These are phyloP conservation scores for Syzygium jambos DNA, from an alignment of 345 rosid genomes.

Conservation along the genomic window DNA sequence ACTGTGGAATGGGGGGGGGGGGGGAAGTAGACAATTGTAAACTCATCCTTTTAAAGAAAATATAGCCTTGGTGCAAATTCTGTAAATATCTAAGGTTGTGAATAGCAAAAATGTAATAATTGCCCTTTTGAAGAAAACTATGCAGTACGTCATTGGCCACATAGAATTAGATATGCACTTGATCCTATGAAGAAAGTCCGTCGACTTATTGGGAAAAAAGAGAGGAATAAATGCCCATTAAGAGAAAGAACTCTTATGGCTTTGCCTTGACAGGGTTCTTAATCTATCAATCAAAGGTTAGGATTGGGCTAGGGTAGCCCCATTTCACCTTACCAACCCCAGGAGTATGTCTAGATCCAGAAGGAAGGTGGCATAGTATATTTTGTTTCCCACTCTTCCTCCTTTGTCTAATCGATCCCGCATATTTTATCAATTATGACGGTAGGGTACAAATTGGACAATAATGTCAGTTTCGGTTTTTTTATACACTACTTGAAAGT, in stretches of 20 bases:
- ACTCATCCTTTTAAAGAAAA: neutral
- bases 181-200: neutral
- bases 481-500: neutral
- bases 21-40: neutral
- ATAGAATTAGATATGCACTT: neutral
- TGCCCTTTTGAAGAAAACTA: neutral
- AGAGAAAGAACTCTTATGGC: neutral
- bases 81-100: neutral
- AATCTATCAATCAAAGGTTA: neutral
- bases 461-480: neutral
- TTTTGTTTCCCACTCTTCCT: neutral
- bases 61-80: neutral
- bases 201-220: neutral
- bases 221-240: neutral
- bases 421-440: neutral
- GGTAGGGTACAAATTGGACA: neutral
- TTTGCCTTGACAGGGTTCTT: neutral
- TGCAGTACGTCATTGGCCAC: neutral
- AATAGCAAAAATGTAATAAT: neutral
- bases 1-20: neutral
- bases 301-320: neutral
- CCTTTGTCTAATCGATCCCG: neutral
- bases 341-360: neutral
- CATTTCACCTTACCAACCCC: neutral
- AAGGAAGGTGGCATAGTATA: neutral